Base-by-base conservation (phyloP, 2,329 filamentous ascomycete genomes). In the Bimuria novae-zelandiae region DNA sequence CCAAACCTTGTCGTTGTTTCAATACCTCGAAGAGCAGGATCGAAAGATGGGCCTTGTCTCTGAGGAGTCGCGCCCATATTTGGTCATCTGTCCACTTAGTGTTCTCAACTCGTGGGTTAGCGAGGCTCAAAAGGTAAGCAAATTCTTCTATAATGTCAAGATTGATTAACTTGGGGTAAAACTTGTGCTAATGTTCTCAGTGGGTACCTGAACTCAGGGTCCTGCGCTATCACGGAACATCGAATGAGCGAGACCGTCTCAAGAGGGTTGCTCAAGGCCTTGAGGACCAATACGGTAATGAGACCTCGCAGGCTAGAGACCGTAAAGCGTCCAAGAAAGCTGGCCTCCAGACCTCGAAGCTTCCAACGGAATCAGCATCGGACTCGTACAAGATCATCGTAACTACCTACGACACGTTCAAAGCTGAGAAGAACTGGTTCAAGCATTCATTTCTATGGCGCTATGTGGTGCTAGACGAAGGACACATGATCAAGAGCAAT, bases 391-490 rank as follows among this genome's bases (percentile, higher is more conserved):
- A 78, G 61, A 69, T 99, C 52, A 80, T 99, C 6, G 83, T 99
- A 53, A 99, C 94, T 0, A 99, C 94, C 0, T 99, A 99, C 77
- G 94, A 99, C 72, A 97, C 96, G 73, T 95, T 99, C 76, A 97
- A 97, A 81, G 96, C 97, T 75, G 94, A 99, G 70, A 86, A 93
- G 30, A 90, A 91, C 0, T 83, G 97, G 67, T 82, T 99, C 33
- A 95, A 90, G 80, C 96, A 97, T 79, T 92, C 79, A 0, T 84
- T 99, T 75, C 95, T 97, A 75, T 99, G 94, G 94, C 89, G 96
- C 65, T 95, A 99, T 77, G 96, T 97, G 89, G 97, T 99, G 62
- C 92, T 99, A 57, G 94, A 99, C 65, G 94, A 99, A 80, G 94
- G 94, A 76, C 94, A 99, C 75, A 91, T 93, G 73, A 97, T 99